Base-by-base conservation (phyloP, 148 eudicot species). In the Chenopodium formosanum region DNA sequence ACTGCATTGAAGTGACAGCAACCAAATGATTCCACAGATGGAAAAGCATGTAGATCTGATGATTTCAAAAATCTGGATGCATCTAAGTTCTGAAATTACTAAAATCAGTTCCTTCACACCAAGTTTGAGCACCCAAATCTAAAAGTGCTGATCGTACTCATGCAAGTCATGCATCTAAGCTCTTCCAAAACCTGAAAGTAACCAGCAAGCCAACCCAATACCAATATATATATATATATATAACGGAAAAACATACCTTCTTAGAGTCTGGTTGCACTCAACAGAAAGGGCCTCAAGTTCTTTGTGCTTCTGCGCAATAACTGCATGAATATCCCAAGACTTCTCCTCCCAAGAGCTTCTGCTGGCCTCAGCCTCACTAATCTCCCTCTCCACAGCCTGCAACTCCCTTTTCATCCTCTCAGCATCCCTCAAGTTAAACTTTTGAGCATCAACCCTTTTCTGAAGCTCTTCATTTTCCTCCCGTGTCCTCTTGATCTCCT, bases 321-420 rank as follows among this genome's bases (percentile, higher is more conserved):
- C 79, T 47, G 86, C 74, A 77, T 94, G 92, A 79, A 94, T 89
- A 80, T 90, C 93, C 95, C 97, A 97, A 34, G 84, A 84, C 90
- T 91, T 94, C 85, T 94, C 98, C 88, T 97, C 99, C 97, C 94
- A 91, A 0, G 85, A 85, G 80, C 75, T 94, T 81, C 94, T 86
- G 11, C 87, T 86, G 44, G 84, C 80, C 82, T 97, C 99, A 31
- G 91, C 86, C 68, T 92, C 95, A 80, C 79, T 91, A 63, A 94
- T 92, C 68, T 94, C 97, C 83, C 93, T 89, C 90, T 94, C 98
- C 74, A 91, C 89, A 22, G 91, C 90, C 86, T 82, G 86, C 82
- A 94, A 71, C 84, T 97, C 98, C 78, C 92, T 87, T 88, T 89
- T 94, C 98, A 97, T 97, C 89, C 98, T 91, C 86, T 92, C 99